Conservation (phyloP, 2,329 filamentous ascomycete genomes). For the Verticillium tricorpus region DNA sequence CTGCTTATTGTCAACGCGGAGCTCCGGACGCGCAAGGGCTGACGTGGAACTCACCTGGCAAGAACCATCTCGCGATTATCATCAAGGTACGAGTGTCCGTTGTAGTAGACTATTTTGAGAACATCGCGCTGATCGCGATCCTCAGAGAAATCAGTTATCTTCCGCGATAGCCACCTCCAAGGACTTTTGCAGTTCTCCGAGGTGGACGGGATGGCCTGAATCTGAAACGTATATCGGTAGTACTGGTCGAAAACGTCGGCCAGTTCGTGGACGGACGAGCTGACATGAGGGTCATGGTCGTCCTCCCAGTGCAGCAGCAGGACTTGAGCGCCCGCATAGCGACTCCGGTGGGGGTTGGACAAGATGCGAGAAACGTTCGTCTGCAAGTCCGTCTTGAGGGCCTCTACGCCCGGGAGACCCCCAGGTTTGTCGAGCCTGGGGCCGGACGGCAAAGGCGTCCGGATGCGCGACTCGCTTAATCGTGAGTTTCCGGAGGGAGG, state of each 20-base stretch:
- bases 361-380: slow-evolving; percentile 44
- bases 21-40: neutral
- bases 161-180: slow-evolving; percentile 49
- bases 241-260: slow-evolving; percentile 45
- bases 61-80: slow-evolving; percentile 53
- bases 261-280: slow-evolving; percentile 38
- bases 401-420: slow-evolving; percentile 45
- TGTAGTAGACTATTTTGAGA: slow-evolving; percentile 56
- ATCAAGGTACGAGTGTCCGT: slow-evolving; percentile 50
- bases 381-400: slow-evolving; percentile 48
- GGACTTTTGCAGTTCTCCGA: slow-evolving; percentile 43
- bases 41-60: slow-evolving; percentile 39
- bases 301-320: slow-evolving; percentile 55
- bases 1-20: slow-evolving; percentile 25
- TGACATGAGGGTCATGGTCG: slow-evolving; percentile 37
- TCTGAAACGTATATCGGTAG: slow-evolving; percentile 47
- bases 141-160: slow-evolving; percentile 48
- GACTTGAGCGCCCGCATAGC: slow-evolving; percentile 48
- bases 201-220: slow-evolving; percentile 44
- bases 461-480: slow-evolving; percentile 43
- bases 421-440: slow-evolving; percentile 49
- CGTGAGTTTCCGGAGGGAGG: slow-evolving; percentile 29
- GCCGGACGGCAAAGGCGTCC: slow-evolving; percentile 53
- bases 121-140: slow-evolving; percentile 50
- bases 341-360: slow-evolving; percentile 43